Conservation (phyloP, 371 early-diverging fungal species). For the Mortierella sp. region DNA sequence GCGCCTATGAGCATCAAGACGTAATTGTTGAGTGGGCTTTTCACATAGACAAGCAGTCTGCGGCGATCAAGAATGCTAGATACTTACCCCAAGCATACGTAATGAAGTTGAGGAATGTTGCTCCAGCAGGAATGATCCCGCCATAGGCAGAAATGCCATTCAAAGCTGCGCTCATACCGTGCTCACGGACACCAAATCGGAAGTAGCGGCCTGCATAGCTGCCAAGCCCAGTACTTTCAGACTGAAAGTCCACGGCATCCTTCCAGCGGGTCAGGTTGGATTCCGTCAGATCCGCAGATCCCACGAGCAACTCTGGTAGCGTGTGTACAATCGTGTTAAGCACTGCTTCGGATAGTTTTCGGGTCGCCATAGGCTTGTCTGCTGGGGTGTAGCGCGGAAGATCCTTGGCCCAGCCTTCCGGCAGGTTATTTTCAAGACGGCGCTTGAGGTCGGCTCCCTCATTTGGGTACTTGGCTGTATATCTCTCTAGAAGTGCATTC, state of each 20-base stretch:
- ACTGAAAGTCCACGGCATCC: conserved; percentile 94
- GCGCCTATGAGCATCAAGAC: conserved; percentile 74
- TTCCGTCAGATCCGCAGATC: conserved; percentile 99
- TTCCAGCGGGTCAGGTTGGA: conserved; percentile 98
- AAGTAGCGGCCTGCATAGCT: conserved; percentile 91
- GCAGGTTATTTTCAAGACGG: conserved; percentile 79
- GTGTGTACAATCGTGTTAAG: conserved; percentile 84
- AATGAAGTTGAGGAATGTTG: conserved; percentile 97
- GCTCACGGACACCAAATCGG: conserved; percentile 99
- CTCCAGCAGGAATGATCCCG: conserved; percentile 90
- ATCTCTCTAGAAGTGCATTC: conserved; percentile 77
- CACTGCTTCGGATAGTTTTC: conserved; percentile 87
- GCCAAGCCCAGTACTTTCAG: conserved; percentile 75
- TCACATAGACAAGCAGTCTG: too few relatives aligned
- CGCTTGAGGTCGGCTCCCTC: conserved; percentile 81
- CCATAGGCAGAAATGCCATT: conserved; percentile 97
- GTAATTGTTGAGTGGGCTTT: conserved; percentile 6
- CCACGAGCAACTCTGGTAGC: conserved; percentile 93
- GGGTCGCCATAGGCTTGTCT: conserved; percentile 90
- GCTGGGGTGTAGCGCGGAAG: conserved; percentile 85
- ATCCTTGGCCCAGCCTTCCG: conserved; percentile 75
- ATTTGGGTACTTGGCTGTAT: conserved; percentile 74
- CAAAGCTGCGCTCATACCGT: conserved; percentile 97
- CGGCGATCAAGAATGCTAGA: too few relatives aligned
- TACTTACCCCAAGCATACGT: conserved; percentile 35